Conservation (phyloP, 2,329 filamentous ascomycete species). For the Talaromyces pinophilus region DNA sequence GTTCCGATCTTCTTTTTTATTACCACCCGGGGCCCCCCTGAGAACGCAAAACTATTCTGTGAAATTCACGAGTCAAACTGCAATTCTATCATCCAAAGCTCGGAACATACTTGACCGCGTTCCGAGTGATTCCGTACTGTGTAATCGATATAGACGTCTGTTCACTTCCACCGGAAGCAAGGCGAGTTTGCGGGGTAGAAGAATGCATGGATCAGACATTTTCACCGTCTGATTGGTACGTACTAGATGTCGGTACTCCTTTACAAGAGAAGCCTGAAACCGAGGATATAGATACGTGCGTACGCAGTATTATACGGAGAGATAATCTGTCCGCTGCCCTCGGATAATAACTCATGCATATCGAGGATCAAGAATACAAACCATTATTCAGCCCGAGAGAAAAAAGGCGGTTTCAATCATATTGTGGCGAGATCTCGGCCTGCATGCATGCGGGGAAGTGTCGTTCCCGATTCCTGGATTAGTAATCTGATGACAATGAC, state of each 20-base stretch:
- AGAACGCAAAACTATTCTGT: background rate
- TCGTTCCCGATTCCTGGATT: background rate
- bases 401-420: background rate
- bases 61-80: background rate
- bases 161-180: background rate
- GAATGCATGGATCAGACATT: background rate
- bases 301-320: background rate
- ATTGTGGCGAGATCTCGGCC: slow-evolving; percentile 1
- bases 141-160: background rate
- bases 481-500: background rate
- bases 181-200: background rate
- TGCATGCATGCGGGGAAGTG: slow-evolving; percentile 4
- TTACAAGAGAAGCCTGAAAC: background rate
- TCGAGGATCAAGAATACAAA: background rate
- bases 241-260: background rate
- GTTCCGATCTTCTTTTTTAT: background rate
- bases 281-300: background rate
- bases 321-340: background rate
- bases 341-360: background rate
- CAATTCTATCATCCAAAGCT: background rate
- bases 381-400: background rate
- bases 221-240: background rate
- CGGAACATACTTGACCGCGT: background rate
- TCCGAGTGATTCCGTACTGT: background rate
- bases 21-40: background rate